Conservation (phyloP, 1,284 basidiomycete species). For the Flammula alnicola region DNA sequence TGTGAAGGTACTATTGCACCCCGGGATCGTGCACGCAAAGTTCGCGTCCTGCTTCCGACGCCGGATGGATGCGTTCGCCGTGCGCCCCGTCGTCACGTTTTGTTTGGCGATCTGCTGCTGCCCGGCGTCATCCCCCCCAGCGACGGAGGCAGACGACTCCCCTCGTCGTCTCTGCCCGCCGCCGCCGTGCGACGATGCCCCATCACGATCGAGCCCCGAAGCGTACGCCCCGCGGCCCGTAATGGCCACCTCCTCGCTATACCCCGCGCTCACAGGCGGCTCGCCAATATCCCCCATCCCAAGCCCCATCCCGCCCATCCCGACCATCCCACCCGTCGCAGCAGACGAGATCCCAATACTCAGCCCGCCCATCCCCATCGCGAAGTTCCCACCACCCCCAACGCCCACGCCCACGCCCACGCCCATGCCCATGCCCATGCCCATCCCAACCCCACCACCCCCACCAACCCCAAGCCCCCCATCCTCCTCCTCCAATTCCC, state of each 20-base stretch:
- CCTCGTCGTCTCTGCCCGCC: slow-evolving; percentile 15
- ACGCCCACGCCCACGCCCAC: slow-evolving; percentile 11
- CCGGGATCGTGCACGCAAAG: slow-evolving; percentile 75
- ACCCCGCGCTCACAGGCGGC: slow-evolving; percentile 31
- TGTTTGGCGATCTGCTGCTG: slow-evolving; percentile 49
- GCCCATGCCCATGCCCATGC: slow-evolving; percentile 10
- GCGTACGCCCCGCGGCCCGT: slow-evolving; percentile 24
- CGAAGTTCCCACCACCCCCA: too few relatives aligned
- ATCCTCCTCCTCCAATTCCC: slow-evolving; percentile 31
- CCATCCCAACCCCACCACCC: too few relatives aligned
- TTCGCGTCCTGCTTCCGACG: slow-evolving; percentile 76
- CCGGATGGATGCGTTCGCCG: slow-evolving; percentile 72
- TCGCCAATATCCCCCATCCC: slow-evolving; percentile 24
- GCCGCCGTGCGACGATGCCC: slow-evolving; percentile 20
- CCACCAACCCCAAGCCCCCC: slow-evolving; percentile 13
- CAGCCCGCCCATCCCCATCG: slow-evolving; percentile 2
- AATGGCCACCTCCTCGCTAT: slow-evolving; percentile 30
- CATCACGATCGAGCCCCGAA: slow-evolving; percentile 12
- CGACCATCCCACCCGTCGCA: slow-evolving; percentile 10
- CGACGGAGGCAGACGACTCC: slow-evolving; percentile 12
- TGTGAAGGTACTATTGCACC: slow-evolving; percentile 86
- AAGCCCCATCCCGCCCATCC: too few relatives aligned
- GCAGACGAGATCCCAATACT: slow-evolving; percentile 14
- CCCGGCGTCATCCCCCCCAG: slow-evolving; percentile 7
- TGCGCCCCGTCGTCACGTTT: slow-evolving; percentile 75